These are phyloP conservation scores for Dothideomycetes sp. DNA, from an alignment of 2,329 filamentous ascomycete genomes.

Conservation along the genomic window DNA sequence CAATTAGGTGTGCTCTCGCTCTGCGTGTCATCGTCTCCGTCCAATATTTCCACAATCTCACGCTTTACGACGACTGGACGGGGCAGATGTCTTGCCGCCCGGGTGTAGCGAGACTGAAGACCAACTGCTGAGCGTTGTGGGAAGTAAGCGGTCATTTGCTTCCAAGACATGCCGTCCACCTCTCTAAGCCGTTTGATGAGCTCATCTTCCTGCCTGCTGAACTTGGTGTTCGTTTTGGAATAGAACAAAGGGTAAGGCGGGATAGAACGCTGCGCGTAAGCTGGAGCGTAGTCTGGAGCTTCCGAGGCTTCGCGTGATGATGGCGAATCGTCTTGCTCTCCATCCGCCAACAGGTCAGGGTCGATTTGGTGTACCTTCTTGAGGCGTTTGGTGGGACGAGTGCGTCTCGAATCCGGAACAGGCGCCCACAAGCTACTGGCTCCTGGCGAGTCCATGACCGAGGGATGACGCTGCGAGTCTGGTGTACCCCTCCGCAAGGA, in stretches of 20 bases:
- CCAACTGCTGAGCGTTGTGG: constrained; percentile 19
- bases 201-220: constrained; percentile 18
- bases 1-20: neutral
- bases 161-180: constrained; percentile 25
- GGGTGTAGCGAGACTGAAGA: constrained; percentile 16
- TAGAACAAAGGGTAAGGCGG: too few species aligned
- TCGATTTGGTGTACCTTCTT: constrained; percentile 3
- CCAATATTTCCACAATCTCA: constrained; percentile 16
- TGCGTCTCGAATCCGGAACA: neutral
- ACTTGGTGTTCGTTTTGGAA: too few species aligned
- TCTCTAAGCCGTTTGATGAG: constrained; percentile 31
- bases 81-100: constrained; percentile 7
- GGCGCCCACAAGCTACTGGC: constrained; percentile 14
- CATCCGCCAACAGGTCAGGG: neutral
- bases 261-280: too few species aligned
- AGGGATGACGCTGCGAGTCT: constrained; percentile 6
- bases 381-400: constrained; percentile 3
- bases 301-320: too few species aligned
- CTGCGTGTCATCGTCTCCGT: constrained; percentile 4
- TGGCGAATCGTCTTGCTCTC: too few species aligned
- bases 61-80: constrained; percentile 6
- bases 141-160: constrained; percentile 23
- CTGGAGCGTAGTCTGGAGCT: neutral
- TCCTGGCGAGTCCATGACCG: constrained; percentile 7
- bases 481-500: constrained; percentile 1